Base-by-base conservation (phyloP, 148 eudicot species). In the Hydrangea macrophylla region DNA sequence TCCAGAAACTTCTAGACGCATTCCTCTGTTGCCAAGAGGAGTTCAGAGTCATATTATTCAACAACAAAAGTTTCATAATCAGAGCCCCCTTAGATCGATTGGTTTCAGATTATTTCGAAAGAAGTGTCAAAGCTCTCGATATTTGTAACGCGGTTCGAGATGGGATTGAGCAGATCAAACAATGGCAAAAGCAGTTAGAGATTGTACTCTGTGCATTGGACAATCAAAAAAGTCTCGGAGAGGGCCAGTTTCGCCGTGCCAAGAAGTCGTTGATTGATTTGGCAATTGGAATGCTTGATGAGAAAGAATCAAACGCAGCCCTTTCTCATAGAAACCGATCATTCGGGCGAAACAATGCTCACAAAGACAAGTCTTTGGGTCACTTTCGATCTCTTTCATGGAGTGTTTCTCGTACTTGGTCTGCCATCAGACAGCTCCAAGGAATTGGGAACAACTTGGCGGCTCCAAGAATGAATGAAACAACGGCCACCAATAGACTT, bases 331-430 rank as follows among this genome's bases (percentile, higher is more conserved):
- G 96, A 57, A 88, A 92, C 53, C 35, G 97, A 55, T 92, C 97
- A 1, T 86, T 92, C 55, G 92, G 92, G 18, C 79, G 87, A 11
- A 75, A 75, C 17, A 79, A 72, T 50, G 44, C 55, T 18, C 60
- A 75, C 2, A 83, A 70, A 39, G 87, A 86, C 5, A 76, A 62
- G 74, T 81, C 73, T 25, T 62, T 79, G 28, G 76, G 83, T 20
- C 78, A 88, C 75, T 82, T 70, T 48, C 64, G 89, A 36, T 86
- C 97, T 0, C 51, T 92, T 7, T 92, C 97, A 1, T 92, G 97
- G 95, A 86, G 97, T 54, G 97, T 92, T 72, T 92, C 95, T 5
- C 60, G 92, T 75, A 63, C 80, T 8, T 92, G 97, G 97, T 92
- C 97, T 0, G 95, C 97, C 33, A 81, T 87, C 11, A 83, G 70